phyloP scores from a whole-genome alignment of 148 eudicot species.

The Amaranthus hypochondriacus region DNA sequence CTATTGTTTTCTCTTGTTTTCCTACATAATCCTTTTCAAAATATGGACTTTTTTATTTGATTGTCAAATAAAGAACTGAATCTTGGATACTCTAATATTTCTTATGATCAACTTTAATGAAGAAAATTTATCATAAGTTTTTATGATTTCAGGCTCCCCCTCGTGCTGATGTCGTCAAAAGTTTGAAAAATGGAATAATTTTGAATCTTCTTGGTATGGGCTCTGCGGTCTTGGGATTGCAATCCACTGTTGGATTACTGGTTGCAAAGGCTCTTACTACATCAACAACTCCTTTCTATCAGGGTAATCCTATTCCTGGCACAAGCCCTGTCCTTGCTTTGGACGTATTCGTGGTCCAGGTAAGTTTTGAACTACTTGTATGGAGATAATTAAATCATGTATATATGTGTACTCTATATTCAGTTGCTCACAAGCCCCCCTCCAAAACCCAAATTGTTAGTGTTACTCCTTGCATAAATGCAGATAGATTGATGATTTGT shows the following conservation, averaged over 20 bases:
- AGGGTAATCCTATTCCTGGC: constrained; percentile 74
- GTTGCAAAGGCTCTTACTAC: constrained; percentile 86
- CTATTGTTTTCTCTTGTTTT: not conserved
- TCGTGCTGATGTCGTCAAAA: constrained; percentile 81
- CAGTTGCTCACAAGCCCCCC: no score
- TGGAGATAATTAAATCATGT: not conserved
- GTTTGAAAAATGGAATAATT: constrained; percentile 63
- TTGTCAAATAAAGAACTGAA: not conserved
- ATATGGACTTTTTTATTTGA: not conserved
- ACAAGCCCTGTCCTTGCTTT: constrained; percentile 77
- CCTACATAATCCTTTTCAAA: not conserved
- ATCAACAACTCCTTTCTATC: constrained; percentile 73
- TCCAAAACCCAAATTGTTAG: no score
- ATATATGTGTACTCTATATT: no score
- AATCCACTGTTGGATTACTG: constrained; percentile 79
- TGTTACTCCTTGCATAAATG: no score
- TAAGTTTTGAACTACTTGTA: constrained; percentile 14
- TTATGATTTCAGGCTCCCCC: constrained; percentile 82
- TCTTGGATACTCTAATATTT: not conserved
- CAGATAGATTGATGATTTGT: no score
- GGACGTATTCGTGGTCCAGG: constrained; percentile 95
- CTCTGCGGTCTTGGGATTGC: constrained; percentile 86
- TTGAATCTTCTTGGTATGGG: constrained; percentile 87
- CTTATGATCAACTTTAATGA: not conserved
- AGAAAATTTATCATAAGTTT: not conserved